A percentile compares a stretch with the other conserved stretches of the same genome.
Evolutionary conservation across 306 rosid species (phyloP).

Genomic region (Benincasa hispida): DNA sequence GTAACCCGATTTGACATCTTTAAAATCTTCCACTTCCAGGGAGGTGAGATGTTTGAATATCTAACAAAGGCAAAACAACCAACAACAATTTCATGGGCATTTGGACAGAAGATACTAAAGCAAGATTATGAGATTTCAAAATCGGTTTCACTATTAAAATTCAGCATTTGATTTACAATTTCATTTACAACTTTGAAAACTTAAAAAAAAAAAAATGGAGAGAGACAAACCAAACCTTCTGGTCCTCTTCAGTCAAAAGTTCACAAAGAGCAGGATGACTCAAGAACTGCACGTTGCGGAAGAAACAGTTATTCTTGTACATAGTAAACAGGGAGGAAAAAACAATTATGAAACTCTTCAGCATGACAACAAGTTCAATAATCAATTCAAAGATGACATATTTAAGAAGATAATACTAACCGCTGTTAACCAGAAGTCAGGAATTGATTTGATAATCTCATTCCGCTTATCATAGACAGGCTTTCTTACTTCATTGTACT

Average conservation of each 20-base stretch:
- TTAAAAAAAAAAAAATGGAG: not conserved
- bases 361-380: not conserved
- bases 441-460: conserved; percentile 67
- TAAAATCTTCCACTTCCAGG: conserved; percentile 78
- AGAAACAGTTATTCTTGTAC: not conserved
- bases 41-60: conserved; percentile 72
- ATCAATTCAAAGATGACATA: not conserved
- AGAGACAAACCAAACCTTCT: conserved; percentile 37
- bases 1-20: conserved; percentile 85
- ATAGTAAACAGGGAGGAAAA: not conserved
- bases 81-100: conserved; percentile 1
- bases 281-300: conserved; percentile 39
- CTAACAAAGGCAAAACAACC: conserved; percentile 20
- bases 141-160: not conserved
- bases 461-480: conserved; percentile 71
- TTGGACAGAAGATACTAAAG: not conserved
- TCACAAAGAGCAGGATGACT: conserved; percentile 68
- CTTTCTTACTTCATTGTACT: conserved; percentile 69
- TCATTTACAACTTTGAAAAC: not conserved
- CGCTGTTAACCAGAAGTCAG: conserved; percentile 89
- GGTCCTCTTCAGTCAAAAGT: conserved; percentile 75
- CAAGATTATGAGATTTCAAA: not conserved
- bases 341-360: not conserved
- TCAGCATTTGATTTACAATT: not conserved
- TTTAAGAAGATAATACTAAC: conserved; percentile 32